phyloP scores from a whole-genome alignment of 176 grass and related monocot species.

The Poa pratensis region DNA sequence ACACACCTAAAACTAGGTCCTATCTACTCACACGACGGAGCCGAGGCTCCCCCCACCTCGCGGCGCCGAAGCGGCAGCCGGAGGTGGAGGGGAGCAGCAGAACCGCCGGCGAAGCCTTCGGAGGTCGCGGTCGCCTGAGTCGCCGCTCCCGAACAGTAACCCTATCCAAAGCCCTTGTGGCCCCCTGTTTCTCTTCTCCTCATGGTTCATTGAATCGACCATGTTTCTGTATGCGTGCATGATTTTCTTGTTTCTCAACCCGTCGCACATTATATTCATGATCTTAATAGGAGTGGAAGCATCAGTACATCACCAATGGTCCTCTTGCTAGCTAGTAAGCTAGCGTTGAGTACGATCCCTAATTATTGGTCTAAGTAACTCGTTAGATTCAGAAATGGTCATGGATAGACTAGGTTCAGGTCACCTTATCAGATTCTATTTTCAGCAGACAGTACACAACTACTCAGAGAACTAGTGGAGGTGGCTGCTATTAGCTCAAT shows the following conservation, averaged over 20 bases:
- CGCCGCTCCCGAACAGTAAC: no score
- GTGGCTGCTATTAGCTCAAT: slow-evolving; percentile 47
- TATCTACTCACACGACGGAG: no score
- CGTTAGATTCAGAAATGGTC: slow-evolving; percentile 29
- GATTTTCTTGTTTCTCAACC: background rate
- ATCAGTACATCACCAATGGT: background rate
- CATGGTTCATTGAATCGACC: background rate
- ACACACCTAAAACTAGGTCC: no score
- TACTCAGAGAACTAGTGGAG: slow-evolving; percentile 28
- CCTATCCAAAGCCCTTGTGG: no score
- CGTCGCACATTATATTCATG: no score
- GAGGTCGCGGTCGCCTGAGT: no score
- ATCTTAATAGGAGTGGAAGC: background rate
- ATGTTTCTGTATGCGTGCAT: background rate
- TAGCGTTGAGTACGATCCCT: background rate
- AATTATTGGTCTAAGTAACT: slow-evolving; percentile 34
- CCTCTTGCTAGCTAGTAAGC: slow-evolving; percentile 26
- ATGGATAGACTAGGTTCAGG: background rate
- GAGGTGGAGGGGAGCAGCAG: no score
- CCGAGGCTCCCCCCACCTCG: no score
- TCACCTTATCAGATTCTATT: slow-evolving; percentile 40
- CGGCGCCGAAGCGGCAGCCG: no score
- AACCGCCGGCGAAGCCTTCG: no score
- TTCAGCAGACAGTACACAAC: slow-evolving; percentile 26
- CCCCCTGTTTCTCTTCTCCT: background rate